Evolutionary conservation across 2,329 filamentous ascomycete species (phyloP), one percentile per base, ranked within the genome.

Genomic region (Paramyrothecium sp.): DNA sequence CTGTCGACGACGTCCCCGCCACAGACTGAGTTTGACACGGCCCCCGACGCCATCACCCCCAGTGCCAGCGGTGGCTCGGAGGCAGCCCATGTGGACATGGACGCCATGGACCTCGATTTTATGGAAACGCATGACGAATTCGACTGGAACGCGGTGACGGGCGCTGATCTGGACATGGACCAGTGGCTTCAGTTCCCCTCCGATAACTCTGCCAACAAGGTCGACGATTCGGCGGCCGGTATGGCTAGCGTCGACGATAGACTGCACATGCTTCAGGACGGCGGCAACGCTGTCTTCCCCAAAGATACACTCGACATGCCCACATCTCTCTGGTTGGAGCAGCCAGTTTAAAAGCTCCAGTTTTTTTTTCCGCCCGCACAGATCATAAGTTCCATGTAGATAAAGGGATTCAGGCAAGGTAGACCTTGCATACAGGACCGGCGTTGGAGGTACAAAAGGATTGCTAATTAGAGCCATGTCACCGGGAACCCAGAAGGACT

Each of bases 141-240:
- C 56, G 81, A 84, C 61, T 84, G 81, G 81, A 80, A 81, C 60
- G 77, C 78, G 20, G 72, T 82, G 3, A 73, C 79, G 17, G 80
- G 77, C 7, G 78, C 80, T 10, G 81, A 83, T 59, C 78, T 85
- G 58, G 82, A 86, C 56, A 81, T 85, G 54, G 81, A 84, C 57
- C 81, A 85, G 63, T 86, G 81, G 80, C 73, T 86, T 21, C 80
- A 85, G 58, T 86, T 84, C 60, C 82, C 81, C 7, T 75, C 76
- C 2, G 82, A 84, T 53, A 78, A 76, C 7, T 73, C 74, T 12
- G 76, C 72, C 58, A 71, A 69, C 38, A 64, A 67, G 8, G 75
- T 74, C n/a, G 75, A 75, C 23, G 69, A 69, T 22, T 63, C 75
- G 50, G 71, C 74, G 61, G 66, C 67, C 7, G 69, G 67, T 7